Conservation (phyloP, 2,329 filamentous ascomycete genomes). For the Fusarium devonianum region DNA sequence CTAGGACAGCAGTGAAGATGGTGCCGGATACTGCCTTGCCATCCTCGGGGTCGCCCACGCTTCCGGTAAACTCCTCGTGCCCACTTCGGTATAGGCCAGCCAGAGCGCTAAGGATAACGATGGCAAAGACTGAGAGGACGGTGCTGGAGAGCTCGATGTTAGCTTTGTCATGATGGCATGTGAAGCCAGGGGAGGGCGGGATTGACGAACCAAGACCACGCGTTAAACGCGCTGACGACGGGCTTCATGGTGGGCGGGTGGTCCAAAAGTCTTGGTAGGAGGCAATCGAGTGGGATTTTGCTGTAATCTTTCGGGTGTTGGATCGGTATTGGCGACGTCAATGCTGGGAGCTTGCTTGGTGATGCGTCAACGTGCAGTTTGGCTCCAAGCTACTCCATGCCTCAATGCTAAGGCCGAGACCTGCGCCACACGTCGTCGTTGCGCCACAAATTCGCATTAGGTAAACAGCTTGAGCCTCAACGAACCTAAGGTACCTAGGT, state of each 20-base stretch:
- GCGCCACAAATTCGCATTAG: no score
- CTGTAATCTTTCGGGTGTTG: conserved; percentile 2
- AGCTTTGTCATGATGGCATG: conserved; percentile 32
- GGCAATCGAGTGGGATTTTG: conserved; percentile 1
- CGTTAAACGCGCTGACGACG: conserved; percentile 87
- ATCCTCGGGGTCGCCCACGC: conserved; percentile 73
- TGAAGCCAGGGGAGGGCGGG: conserved; percentile 17
- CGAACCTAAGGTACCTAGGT: no score
- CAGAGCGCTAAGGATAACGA: conserved; percentile 69
- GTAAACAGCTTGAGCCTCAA: no score
- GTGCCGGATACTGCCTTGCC: conserved; percentile 81
- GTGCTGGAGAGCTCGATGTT: conserved; percentile 62
- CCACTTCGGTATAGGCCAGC: conserved; percentile 77
- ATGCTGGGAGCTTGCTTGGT: conserved; percentile 29
- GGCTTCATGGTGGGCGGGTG: conserved; percentile 79
- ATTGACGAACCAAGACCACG: conserved; percentile 85
- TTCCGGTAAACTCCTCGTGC: conserved; percentile 85
- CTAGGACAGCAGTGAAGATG: conserved; percentile 85
- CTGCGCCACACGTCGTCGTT: conserved; percentile 31
- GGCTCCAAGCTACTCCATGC: conserved; percentile 36
- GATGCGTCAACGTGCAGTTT: conserved; percentile 29
- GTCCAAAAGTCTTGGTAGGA: not conserved
- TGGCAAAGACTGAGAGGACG: conserved; percentile 70
- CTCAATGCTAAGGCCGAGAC: conserved; percentile 39
- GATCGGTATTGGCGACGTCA: conserved; percentile 24